Evolutionary conservation across 2,329 filamentous ascomycete species (phyloP).

Genomic region (Alternaria rosae): DNA sequence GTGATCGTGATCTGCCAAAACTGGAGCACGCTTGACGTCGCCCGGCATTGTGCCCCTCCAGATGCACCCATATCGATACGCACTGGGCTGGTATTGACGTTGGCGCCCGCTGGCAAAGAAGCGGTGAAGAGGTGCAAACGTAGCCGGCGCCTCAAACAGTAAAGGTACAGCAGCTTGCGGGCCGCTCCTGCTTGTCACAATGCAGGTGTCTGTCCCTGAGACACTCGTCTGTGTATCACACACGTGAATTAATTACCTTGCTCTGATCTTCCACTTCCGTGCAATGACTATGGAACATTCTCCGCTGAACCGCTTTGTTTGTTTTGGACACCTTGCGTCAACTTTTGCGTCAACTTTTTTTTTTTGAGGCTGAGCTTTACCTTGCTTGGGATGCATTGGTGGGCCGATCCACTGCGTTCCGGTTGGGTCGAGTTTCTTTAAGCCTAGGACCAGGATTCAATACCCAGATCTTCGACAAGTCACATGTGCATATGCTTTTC

Average conservation of each 20-base stretch:
- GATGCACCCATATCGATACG: constrained; percentile 40
- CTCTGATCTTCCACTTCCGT: not conserved
- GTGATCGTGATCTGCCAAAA: constrained; percentile 22
- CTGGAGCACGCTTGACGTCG: constrained; percentile 34
- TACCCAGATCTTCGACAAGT: constrained; percentile 31
- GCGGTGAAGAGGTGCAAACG: constrained; percentile 46
- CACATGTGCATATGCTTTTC: constrained; percentile 17
- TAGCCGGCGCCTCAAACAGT: constrained; percentile 29
- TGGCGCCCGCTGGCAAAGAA: constrained; percentile 39
- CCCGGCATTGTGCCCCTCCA: constrained; percentile 31
- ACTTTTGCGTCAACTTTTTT: constrained; percentile 12
- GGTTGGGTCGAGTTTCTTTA: constrained; percentile 27
- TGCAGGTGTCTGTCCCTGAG: constrained; percentile 23
- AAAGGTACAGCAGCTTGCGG: constrained; percentile 33
- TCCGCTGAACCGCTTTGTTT: not conserved
- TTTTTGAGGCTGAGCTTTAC: constrained; percentile 21
- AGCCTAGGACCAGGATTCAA: not conserved
- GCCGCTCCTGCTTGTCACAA: constrained; percentile 34
- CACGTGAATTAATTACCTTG: constrained; percentile 3
- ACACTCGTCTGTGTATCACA: constrained; percentile 20
- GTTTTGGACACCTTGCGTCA: not conserved
- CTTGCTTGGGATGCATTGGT: constrained; percentile 26
- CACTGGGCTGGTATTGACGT: constrained; percentile 21
- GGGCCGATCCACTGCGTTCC: constrained; percentile 25
- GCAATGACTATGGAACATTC: not conserved